Evolutionary conservation across 768 basidiomycete genomes (phyloP).

Genomic region (Gyrodon lividus): DNA sequence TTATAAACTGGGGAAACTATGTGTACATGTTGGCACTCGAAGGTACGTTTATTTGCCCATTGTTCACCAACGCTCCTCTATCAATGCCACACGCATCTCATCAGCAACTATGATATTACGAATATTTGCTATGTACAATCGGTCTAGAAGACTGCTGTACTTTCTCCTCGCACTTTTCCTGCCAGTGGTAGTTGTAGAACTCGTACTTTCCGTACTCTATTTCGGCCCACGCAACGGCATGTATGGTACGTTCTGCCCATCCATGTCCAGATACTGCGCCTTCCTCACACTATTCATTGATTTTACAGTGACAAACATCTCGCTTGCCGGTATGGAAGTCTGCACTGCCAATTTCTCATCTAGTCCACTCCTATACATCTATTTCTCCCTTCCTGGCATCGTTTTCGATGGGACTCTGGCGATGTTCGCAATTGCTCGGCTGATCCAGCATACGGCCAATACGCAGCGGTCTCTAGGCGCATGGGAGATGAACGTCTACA

Average conservation of each 20-base stretch:
- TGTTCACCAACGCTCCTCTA: neutral
- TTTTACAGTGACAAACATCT: neutral
- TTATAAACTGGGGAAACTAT: constrained; percentile 10
- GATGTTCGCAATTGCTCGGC: neutral
- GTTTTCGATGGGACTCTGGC: constrained; percentile 1
- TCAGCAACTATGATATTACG: constrained; percentile 9
- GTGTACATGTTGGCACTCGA: constrained; percentile 8
- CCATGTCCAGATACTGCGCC: neutral
- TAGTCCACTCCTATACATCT: constrained; percentile 2
- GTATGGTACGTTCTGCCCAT: neutral
- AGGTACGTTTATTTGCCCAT: neutral
- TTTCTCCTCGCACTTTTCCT: neutral
- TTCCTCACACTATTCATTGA: neutral
- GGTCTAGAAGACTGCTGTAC: constrained; percentile 1
- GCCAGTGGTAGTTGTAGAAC: neutral
- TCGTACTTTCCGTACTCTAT: neutral
- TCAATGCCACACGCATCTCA: neutral
- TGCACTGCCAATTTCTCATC: neutral
- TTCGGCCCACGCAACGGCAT: constrained; percentile 1
- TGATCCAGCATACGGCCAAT: neutral
- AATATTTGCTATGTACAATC: constrained; percentile 10
- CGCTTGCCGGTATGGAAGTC: neutral
- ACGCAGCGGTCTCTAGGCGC: neutral
- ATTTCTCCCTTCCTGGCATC: constrained; percentile 1
- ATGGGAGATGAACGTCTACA: neutral